Conservation (phyloP, 225 moss, liverwort and hornwort species). For the Sphagnum contortum region DNA sequence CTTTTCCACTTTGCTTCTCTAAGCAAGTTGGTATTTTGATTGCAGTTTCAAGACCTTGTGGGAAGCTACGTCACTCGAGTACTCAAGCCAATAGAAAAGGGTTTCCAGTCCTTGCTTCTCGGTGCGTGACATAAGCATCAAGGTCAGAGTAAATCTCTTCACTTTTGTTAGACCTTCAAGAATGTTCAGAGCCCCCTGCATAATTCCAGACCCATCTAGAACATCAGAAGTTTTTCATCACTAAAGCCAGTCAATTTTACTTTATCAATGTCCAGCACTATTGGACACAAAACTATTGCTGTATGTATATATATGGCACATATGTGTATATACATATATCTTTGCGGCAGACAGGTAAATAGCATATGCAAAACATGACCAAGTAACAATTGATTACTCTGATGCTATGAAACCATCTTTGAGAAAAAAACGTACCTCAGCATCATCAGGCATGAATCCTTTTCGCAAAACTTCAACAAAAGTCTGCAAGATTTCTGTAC, state of each 20-base stretch:
- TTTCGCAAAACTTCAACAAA: slow-evolving; percentile 18
- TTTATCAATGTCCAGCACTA: background rate
- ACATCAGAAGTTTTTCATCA: background rate
- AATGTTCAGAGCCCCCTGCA: slow-evolving; percentile 14
- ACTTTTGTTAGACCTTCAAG: slow-evolving; percentile 16
- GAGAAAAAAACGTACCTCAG: slow-evolving; percentile 6
- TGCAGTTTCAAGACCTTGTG: slow-evolving; percentile 8
- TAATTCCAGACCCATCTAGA: background rate
- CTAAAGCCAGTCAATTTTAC: background rate
- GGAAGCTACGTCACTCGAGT: slow-evolving; percentile 3
- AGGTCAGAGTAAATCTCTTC: slow-evolving; percentile 11
- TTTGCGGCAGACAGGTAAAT: too few relatives aligned
- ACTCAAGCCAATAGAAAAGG: slow-evolving; percentile 24
- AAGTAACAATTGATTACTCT: background rate
- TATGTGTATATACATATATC: too few relatives aligned
- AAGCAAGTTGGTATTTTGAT: background rate
- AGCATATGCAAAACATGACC: background rate
- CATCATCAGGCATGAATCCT: slow-evolving; percentile 31
- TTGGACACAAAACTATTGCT: background rate
- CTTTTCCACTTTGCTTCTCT: too few relatives aligned
- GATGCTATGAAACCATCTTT: background rate
- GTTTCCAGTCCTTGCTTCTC: slow-evolving; percentile 20
- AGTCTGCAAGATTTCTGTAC: slow-evolving; percentile 17
- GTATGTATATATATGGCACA: too few relatives aligned
- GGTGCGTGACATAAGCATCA: slow-evolving; percentile 6